Conservation (phyloP, 1,284 basidiomycete species). For the Cystobasidium pallidum region DNA sequence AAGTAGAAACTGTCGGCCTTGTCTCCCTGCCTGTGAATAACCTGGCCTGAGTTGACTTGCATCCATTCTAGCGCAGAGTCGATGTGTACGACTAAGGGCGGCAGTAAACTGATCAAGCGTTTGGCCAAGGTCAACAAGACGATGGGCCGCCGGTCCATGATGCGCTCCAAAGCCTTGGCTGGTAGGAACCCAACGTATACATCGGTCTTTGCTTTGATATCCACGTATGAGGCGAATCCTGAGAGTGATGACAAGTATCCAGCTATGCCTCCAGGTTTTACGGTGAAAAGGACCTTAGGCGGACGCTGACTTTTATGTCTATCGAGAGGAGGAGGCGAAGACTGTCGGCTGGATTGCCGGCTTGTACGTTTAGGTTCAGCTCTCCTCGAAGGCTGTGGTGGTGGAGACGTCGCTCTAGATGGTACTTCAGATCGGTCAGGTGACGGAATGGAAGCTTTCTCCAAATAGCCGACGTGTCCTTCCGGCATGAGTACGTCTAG, state of each 20-base stretch:
- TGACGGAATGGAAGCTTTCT: constrained; percentile 13
- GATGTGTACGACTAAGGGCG: constrained; percentile 93
- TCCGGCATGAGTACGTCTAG: constrained; percentile 84
- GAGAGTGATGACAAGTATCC: constrained; percentile 96
- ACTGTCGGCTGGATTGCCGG: constrained; percentile 11
- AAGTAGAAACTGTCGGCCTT: constrained; percentile 94
- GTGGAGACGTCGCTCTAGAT: constrained; percentile 20
- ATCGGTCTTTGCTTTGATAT: constrained; percentile 95
- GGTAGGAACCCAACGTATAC: constrained; percentile 95
- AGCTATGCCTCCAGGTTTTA: constrained; percentile 96
- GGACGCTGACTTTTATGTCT: constrained; percentile 11
- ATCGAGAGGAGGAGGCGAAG: neutral
- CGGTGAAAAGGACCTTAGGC: constrained; percentile 71
- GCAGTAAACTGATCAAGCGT: constrained; percentile 87
- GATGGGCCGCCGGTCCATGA: constrained; percentile 91
- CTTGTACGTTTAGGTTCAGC: constrained; percentile 1
- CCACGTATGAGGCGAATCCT: constrained; percentile 90
- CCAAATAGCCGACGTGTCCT: constrained; percentile 49
- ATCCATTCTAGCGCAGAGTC: constrained; percentile 98
- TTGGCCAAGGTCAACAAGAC: constrained; percentile 96
- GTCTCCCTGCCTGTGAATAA: constrained; percentile 89
- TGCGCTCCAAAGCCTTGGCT: constrained; percentile 79
- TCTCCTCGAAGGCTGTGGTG: neutral
- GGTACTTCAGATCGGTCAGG: constrained; percentile 17
- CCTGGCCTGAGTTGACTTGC: constrained; percentile 88